phyloP scores from a whole-genome alignment of 768 basidiomycete species.

The Auriscalpium orientale region DNA sequence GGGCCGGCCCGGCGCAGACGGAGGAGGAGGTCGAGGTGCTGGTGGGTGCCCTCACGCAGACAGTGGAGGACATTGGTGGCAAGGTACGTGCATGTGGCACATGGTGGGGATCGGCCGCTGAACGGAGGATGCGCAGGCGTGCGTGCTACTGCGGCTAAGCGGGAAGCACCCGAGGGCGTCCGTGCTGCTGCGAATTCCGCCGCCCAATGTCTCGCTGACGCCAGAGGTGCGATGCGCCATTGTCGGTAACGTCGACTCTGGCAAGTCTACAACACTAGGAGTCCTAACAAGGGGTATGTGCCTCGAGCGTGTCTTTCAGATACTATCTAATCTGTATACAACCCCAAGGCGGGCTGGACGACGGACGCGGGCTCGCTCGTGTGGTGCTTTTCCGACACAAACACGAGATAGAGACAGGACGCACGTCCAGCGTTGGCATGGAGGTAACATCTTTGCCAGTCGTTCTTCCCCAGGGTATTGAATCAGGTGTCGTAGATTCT shows the following conservation, averaged over 20 bases:
- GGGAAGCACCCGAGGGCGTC: conserved; percentile 46
- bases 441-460: conserved; percentile 51
- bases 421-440: conserved; percentile 95
- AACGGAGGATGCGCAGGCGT: conserved; percentile 32
- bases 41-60: conserved; percentile 33
- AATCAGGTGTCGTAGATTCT: conserved; percentile 52
- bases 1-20: conserved; percentile 47
- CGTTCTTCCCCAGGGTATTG: background rate
- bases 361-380: conserved; percentile 75
- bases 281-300: conserved; percentile 83
- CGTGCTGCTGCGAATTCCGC: conserved; percentile 66
- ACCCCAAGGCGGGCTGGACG: conserved; percentile 59
- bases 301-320: conserved; percentile 14
- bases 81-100: conserved; percentile 39
- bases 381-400: conserved; percentile 93
- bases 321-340: conserved; percentile 9
- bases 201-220: conserved; percentile 66
- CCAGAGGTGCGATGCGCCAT: conserved; percentile 94
- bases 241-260: conserved; percentile 91
- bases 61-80: conserved; percentile 73
- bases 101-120: background rate
- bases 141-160: conserved; percentile 42
- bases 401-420: conserved; percentile 92
- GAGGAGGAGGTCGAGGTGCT: conserved; percentile 45
- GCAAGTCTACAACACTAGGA: conserved; percentile 91